Conservation (phyloP, 371 early-diverging fungal species). For the Smittium culicis region DNA sequence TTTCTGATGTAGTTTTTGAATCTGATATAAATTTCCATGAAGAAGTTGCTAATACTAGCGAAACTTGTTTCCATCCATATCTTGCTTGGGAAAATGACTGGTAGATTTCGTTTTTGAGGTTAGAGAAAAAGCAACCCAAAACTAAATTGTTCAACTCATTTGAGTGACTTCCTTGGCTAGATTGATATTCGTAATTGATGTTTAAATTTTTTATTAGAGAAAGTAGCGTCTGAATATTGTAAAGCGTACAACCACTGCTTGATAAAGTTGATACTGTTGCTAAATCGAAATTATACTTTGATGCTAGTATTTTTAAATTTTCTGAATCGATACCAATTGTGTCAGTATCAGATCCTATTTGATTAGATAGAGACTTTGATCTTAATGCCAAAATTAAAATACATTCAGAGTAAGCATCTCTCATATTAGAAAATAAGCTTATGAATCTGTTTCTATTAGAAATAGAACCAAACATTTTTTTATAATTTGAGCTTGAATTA, state of each 20-base stretch:
- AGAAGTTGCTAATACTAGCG: constrained; percentile 50
- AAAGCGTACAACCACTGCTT: constrained; percentile 29
- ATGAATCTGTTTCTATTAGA: background rate
- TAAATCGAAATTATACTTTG: background rate
- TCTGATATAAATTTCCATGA: constrained; percentile 35
- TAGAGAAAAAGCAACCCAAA: constrained; percentile 39
- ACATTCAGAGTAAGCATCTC: constrained; percentile 1
- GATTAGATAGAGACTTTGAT: background rate
- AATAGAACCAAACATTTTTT: background rate
- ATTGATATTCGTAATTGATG: constrained; percentile 18
- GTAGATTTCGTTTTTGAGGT: constrained; percentile 46
- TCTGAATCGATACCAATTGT: background rate
- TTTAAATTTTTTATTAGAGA: constrained; percentile 36
- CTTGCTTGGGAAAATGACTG: constrained; percentile 45
- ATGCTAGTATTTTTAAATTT: background rate
- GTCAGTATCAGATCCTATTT: background rate
- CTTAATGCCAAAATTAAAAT: background rate
- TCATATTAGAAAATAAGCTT: background rate
- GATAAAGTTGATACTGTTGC: background rate
- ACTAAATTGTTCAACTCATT: constrained; percentile 38
- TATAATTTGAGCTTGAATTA: background rate
- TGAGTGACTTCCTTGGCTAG: constrained; percentile 7
- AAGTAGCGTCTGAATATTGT: constrained; percentile 47
- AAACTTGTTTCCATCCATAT: constrained; percentile 65
- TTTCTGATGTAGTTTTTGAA: background rate